Evolutionary conservation across 108 stramenopile genomes (phyloP), one percentile per base, ranked within the genome.

Genomic region (Ochromonas danica): DNA sequence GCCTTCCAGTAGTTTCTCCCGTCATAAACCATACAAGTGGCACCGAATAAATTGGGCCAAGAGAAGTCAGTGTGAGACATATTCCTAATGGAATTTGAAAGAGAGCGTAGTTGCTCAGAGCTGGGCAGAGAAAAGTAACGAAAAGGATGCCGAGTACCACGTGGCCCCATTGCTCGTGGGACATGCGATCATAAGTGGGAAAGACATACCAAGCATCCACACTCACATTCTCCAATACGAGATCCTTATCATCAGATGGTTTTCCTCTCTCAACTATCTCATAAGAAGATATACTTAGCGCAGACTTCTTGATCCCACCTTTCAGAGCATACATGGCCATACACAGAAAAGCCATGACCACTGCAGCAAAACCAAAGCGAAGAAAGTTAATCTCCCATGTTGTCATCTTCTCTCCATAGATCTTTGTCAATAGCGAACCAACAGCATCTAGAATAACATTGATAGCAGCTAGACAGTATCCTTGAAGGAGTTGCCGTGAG

Each of bases 321-420:
- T n/a, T n/a, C n/a, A n/a, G n/a, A n/a, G n/a, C n/a, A 14, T 51
- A 14, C 45, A 51, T 51, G 6, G 22, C 22, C 6, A 70, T 40
- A 14, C 14, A 14, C 6, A 38, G 6, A 51, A 51, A 51, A 14
- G 22, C 6, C 45, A 79, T 42, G 61, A 87, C 60, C 0, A 89
- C 62, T 6, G 90, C 91, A 1, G 94, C 89, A 82, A 89, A 92
- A 0, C 94, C 94, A 86, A 95, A 95, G 38, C 94, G 91, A 57
- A 95, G 84, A 41, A 93, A 67, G 40, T 90, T 91, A 57, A 95
- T 93, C 67, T 90, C 85, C 90, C 89, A 93, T 22, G 92, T 90
- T 27, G 91, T 89, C 85, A 93, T 86, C 0, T 78, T 82, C 0
- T 70, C 79, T 0, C 92, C 92, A 81, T 90, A 82, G 77, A 89